Conservation (phyloP, 2,329 filamentous ascomycete species). For the Fusarium temperatum region DNA sequence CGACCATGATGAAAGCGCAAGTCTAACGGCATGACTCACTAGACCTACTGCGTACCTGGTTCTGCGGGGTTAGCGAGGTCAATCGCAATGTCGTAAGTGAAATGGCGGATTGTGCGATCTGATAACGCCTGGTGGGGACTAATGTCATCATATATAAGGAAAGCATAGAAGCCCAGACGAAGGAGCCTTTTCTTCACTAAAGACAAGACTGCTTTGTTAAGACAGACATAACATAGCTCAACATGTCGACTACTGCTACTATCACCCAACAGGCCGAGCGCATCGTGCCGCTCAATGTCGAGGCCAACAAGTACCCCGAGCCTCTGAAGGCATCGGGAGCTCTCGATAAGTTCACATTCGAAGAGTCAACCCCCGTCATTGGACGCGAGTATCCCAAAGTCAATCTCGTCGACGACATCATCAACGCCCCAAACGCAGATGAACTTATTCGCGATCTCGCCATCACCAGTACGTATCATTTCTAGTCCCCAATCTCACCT, state of each 20-base stretch:
- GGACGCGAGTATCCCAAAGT: conserved; percentile 62
- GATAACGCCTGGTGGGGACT: not conserved
- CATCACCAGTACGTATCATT: conserved; percentile 59
- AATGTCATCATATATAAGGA: not conserved
- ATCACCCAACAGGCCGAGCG: conserved; percentile 1
- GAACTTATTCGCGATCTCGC: conserved; percentile 67
- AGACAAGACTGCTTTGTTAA: not conserved
- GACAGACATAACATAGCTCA: not conserved
- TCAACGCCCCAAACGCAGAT: conserved; percentile 61
- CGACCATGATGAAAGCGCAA: not conserved
- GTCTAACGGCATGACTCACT: not conserved
- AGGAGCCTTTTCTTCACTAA: rapidly evolving
- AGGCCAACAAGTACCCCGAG: conserved; percentile 3
- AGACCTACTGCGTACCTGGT: not conserved
- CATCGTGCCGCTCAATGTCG: not conserved
- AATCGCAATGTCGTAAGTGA: not conserved
- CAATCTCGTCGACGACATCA: conserved; percentile 57
- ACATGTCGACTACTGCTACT: conserved; percentile 1
- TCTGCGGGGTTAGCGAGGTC: not conserved
- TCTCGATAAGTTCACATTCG: conserved; percentile 41
- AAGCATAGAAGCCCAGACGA: not conserved
- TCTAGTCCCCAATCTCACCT: too few species aligned
- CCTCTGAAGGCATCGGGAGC: conserved; percentile 5
- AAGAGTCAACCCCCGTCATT: conserved; percentile 56
- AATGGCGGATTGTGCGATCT: conserved; percentile 10